These are phyloP conservation scores for Colletotrichum gigasporum DNA, from an alignment of 2,329 filamentous ascomycete genomes.

Conservation along the genomic window DNA sequence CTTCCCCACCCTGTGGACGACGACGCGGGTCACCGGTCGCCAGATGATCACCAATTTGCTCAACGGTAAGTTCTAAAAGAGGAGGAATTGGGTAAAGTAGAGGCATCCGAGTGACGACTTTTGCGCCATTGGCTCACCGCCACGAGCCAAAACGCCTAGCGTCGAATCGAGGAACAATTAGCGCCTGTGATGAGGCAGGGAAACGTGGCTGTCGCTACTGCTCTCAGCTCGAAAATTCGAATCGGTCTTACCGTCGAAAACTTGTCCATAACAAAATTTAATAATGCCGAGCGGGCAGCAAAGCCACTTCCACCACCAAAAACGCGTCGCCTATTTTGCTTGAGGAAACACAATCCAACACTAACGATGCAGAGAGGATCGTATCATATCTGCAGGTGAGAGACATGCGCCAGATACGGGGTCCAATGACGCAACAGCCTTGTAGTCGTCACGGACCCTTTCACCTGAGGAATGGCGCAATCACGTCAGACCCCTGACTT, in stretches of 20 bases:
- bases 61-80: constrained; percentile 72
- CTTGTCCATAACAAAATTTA: constrained; percentile 10
- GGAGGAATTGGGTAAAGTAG: neutral
- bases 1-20: constrained; percentile 85
- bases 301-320: neutral
- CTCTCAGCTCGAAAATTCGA: neutral
- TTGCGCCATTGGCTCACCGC: no score
- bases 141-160: neutral
- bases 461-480: neutral
- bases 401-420: constrained; percentile 6
- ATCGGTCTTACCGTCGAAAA: neutral
- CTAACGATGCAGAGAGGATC: neutral
- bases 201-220: neutral
- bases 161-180: neutral
- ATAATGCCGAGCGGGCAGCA: constrained; percentile 7
- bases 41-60: constrained; percentile 81
- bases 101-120: neutral
- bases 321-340: neutral
- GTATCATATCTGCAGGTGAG: constrained; percentile 11
- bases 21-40: constrained; percentile 75
- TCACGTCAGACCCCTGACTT: neutral
- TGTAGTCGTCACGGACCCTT: neutral
- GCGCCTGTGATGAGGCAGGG: neutral
- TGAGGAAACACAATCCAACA: neutral
- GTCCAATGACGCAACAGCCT: constrained; percentile 7